Base-by-base conservation (phyloP, 441 rosid species). In the Isatis lusitanica region DNA sequence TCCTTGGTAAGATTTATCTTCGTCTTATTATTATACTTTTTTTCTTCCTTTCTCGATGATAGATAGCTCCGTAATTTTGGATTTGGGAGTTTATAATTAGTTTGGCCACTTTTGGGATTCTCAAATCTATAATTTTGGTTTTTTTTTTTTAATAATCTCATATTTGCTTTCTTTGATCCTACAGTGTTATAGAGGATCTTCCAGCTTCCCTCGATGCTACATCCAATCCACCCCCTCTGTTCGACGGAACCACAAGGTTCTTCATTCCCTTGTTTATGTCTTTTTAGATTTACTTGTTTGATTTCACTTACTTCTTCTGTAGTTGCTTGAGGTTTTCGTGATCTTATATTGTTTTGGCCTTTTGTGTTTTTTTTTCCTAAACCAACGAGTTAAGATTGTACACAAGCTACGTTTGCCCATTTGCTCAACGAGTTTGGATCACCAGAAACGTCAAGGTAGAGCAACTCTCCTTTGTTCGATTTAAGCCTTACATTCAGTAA, bases 211-310 rank as follows among this genome's bases (percentile, higher is more conserved):
- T 87, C 52, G 84, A 80, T 55, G 85, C 88, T 61, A 73, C 79
- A 46, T 52, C 85, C 15, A 76, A 75, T 50, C 86, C 76, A 38
- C 86, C 89, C 9, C 67, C 88, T 51, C 75, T 87, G 58, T 87
- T 87, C 43, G 89, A 87, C 57, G 91, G 91, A 71, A 84, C 89
- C 65, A 85, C 81, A 42, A 87, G 88, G 91, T 85, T 9, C 46
- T 43, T 56, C 42, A 17, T 21, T 42, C 24, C n/a, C 5, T 26
- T 24, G 6, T 33, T 35, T 26, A 18, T 33, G 36, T 1, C 7
- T 31, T 38, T 63, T 2, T 12, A 11, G 2, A 5, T 10, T 7
- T 7, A 15, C 50, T 46, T 2, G 17, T 44, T 18, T 50, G 7
- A 7, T 38, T 28, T n/a, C 24, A 21, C 4, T 56, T 26, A 12